Evolutionary conservation across 331 rosid species (phyloP), one percentile per base, ranked within the genome.

Genomic region (Ulmus americana): DNA sequence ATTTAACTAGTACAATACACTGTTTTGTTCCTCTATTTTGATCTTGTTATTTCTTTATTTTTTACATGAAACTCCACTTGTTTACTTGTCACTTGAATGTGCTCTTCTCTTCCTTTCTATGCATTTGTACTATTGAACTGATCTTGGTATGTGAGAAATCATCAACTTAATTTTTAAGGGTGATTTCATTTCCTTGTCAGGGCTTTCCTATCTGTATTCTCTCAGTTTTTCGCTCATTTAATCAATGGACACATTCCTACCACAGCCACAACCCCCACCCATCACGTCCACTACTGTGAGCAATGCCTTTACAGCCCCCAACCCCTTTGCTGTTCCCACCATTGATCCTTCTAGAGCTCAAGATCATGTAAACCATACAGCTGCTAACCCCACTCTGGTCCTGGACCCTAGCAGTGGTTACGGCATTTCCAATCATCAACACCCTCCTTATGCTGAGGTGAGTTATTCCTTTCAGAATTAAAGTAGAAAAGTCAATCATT

Each of bases 361-460:
- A 53, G 70, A 75, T 60, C 64, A 70, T 74, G 55, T 68, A 38
- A 61, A 75, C 16, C 77, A 67, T 6, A 53, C 68, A 0, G 55
- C 68, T 68, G 69, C 79, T 0, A 49, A 66, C 40, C 81, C 83
- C 0, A 38, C 10, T 14, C 67, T 50, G 45, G 18, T 28, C 51
- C 64, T 1, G 0, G 64, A 0, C 61, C 35, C 35, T 28, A 28
- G 35, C 35, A 28, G 35, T 28, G 35, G 39, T 4, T 15, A 44
- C 50, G 8, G 10, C 18, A 4, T 64, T 8, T 10, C 67, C 6
- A 9, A 16, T 54, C 51, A 45, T 28, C 52, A 15, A 53, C 94
- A 82, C 63, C 97, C 95, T 3, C 79, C 95, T 4, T 90, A 90
- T 8, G 84, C 88, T 0, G 88, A 90, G 80, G 97, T 84, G 39